These are phyloP conservation scores for Aspergillus aculeatus DNA, from an alignment of 2,329 filamentous ascomycete species.

Conservation along the genomic window DNA sequence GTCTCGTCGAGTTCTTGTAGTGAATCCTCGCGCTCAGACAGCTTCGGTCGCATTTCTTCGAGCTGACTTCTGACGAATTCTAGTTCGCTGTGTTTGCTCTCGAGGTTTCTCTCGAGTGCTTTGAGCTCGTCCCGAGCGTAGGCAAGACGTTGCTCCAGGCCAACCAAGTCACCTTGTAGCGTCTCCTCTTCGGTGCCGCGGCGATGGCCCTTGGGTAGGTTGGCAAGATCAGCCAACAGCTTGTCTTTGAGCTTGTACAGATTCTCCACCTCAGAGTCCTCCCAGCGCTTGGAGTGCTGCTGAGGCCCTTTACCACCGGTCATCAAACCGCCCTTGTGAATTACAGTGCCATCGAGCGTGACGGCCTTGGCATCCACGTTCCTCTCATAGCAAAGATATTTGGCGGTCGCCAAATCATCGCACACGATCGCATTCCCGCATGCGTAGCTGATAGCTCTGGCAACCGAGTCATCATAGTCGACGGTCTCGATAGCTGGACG, in stretches of 20 bases:
- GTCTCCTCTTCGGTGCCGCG: constrained; percentile 75
- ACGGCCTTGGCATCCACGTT: constrained; percentile 90
- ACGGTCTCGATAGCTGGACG: constrained; percentile 93
- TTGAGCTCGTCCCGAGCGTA: constrained; percentile 73
- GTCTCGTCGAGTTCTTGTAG: constrained; percentile 62
- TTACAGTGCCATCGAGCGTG: constrained; percentile 90
- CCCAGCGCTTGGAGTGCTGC: constrained; percentile 76
- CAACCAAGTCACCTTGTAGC: constrained; percentile 74
- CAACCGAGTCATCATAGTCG: constrained; percentile 82
- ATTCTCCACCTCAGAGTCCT: constrained; percentile 84
- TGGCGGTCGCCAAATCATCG: constrained; percentile 81
- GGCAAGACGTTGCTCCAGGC: constrained; percentile 72
- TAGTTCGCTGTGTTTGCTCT: constrained; percentile 79
- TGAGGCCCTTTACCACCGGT: constrained; percentile 86
- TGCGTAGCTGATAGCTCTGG: constrained; percentile 90
- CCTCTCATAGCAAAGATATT: constrained; percentile 82
- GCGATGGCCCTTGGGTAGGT: constrained; percentile 75
- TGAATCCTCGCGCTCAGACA: constrained; percentile 67
- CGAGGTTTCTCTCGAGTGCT: constrained; percentile 76
- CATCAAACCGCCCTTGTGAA: constrained; percentile 95
- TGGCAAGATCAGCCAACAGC: constrained; percentile 72
- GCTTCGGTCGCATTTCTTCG: constrained; percentile 73
- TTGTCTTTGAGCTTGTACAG: constrained; percentile 75
- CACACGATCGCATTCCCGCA: constrained; percentile 95
- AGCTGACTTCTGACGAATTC: constrained; percentile 72